Base-by-base conservation (phyloP, 2,329 filamentous ascomycete species). In the Aspergillus sp. region DNA sequence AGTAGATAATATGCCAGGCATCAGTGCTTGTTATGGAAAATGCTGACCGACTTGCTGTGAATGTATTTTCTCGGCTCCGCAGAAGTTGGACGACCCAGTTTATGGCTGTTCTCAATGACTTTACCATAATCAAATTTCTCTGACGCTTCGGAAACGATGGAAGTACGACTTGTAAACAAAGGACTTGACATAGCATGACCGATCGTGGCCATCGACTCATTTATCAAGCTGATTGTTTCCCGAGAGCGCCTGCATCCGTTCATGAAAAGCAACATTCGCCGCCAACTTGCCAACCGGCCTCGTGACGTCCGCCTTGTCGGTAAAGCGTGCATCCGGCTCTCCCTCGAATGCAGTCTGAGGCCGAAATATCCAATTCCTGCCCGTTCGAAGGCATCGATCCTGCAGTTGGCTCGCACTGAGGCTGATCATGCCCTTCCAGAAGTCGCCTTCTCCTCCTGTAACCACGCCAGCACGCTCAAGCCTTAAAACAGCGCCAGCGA, bases 361-460 rank as follows among this genome's bases (percentile, higher is more conserved):
- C 12, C 41, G 43, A 17, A 33, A 19, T n/a, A 42, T 38, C 41
- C 44, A 47, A 10, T 20, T 32, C 19, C 30, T 37, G 5, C 32
- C 35, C 2, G 15, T 33, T 3, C 3, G 8, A 13, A 37, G 27
- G 32, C 43, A 47, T 8, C 19, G 26, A 1, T 36, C 10, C 25
- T 37, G 38, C 14, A 47, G 43, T 11, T 37, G 34, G 6, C 37
- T 28, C 8, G 42, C 24, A 16, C 40, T 40, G 5, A 11, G 16
- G 33, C 43, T 45, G 8, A 48, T 37, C 43, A 49, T 44, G 1
- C 19, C 19, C 12, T 26, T 42, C 44, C 41, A 46, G 29, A 47
- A 48, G 4, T 12, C 17, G 0, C 36, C 37, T 36, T 47, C 41
- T 2, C 38, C 41, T 7, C 3, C 11, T 4, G 7, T 7, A 24